These are phyloP conservation scores for Coelastrella sp. DNA, from an alignment of 139 green algal genomes.

Conservation along the genomic window DNA sequence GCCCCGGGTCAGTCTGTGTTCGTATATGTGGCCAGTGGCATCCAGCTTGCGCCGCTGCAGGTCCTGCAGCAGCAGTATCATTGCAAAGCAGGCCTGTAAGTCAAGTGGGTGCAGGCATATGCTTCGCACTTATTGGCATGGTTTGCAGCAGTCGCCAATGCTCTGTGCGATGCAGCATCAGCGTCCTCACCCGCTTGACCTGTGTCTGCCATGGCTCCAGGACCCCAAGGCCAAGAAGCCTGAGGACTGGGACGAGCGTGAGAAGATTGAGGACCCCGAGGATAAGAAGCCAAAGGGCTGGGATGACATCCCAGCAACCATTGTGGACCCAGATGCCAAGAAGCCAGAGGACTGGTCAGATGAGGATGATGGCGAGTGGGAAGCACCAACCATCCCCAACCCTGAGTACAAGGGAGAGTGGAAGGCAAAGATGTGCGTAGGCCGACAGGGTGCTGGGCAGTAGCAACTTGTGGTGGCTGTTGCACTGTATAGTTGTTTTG, in stretches of 20 bases:
- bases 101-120: too few relatives aligned
- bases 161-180: neutral
- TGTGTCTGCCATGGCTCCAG: conserved; percentile 30
- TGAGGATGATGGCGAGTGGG: conserved; percentile 93
- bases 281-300: conserved; percentile 86
- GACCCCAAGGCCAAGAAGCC: conserved; percentile 90
- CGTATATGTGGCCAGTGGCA: too few relatives aligned
- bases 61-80: neutral
- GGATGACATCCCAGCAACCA: conserved; percentile 80
- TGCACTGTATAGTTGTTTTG: neutral
- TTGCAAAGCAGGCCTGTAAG: neutral
- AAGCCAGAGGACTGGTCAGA: conserved; percentile 94
- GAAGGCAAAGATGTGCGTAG: conserved; percentile 80
- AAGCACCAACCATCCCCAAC: conserved; percentile 87
- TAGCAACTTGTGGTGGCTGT: neutral
- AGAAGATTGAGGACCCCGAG: conserved; percentile 77
- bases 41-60: neutral
- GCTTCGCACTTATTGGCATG: too few relatives aligned
- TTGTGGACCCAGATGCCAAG: conserved; percentile 83
- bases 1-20: too few relatives aligned
- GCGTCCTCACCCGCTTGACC: neutral
- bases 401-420: conserved; percentile 94
- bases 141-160: too few relatives aligned
- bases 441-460: neutral
- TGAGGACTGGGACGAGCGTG: conserved; percentile 91